Conservation (phyloP, 306 rosid genomes). For the Prunus davidiana region DNA sequence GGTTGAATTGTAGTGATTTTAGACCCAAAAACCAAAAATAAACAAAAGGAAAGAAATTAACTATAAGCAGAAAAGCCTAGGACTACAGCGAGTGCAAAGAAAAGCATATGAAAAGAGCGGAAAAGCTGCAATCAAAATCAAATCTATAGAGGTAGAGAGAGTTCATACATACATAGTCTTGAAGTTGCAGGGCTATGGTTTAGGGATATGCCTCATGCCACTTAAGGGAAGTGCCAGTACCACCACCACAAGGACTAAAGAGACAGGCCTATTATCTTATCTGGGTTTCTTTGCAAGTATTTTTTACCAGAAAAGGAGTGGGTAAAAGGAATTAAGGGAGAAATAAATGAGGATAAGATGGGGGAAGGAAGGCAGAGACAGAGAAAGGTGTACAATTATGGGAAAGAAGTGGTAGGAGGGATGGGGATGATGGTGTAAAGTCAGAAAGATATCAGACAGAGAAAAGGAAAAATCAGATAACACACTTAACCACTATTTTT, state of each 20-base stretch:
- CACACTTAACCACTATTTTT: conserved; percentile 4
- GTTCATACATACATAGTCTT: conserved; percentile 31
- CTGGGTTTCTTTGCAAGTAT: conserved; percentile 22
- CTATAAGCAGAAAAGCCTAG: not conserved
- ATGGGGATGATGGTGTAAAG: conserved; percentile 39
- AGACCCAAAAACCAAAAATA: not conserved
- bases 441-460: conserved; percentile 28
- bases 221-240: conserved; percentile 12
- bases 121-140: conserved; percentile 12
- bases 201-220: conserved; percentile 12
- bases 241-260: conserved; percentile 27
- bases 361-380: conserved; percentile 21
- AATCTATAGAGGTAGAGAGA: conserved; percentile 24
- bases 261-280: not conserved
- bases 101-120: not conserved
- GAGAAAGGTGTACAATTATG: conserved; percentile 21
- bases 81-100: not conserved
- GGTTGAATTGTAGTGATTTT: not conserved
- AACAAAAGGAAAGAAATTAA: not conserved
- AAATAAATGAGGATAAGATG: conserved; percentile 39
- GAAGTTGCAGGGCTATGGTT: conserved; percentile 28
- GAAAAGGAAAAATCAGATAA: conserved; percentile 2
- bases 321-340: conserved; percentile 31
- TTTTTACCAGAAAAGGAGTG: conserved; percentile 34
- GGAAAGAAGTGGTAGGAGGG: conserved; percentile 25